Base-by-base conservation (phyloP, 1,284 basidiomycete species). In the Vanrija humicola region DNA sequence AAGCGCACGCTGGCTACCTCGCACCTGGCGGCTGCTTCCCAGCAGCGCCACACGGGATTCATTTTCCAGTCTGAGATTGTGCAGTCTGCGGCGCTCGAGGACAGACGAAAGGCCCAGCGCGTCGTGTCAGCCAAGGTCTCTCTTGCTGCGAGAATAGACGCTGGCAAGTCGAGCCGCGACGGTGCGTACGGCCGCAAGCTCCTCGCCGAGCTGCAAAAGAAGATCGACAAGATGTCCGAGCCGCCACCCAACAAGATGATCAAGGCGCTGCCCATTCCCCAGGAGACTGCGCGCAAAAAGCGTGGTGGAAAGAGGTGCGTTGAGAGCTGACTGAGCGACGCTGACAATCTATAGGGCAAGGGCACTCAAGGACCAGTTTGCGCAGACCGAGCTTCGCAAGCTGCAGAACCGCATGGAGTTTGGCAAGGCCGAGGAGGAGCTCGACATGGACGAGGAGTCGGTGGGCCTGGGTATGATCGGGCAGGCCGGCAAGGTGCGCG, bases 391-490 rank as follows among this genome's bases (percentile, higher is more conserved):
- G 77, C 79, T 98, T 47, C 86, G 91, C 62, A 98, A 98, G 78
- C 81, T 96, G 65, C 93, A 97, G 78, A 99, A 99, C 76, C 85
- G 96, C 46, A 88, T 98, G 86, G 86, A 83, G 62, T 98, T 99
- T 67, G 96, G 96, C 52, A 88, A 95, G 77, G 88, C 87, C 2
- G 96, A 98, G 74, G 88, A 95, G 68, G 96, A 99, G 76, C 88
- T 93, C 21, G 93, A 91, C 39, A 90, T 92, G 19, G 96, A 93
- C 53, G 96, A 97, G 78, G 88, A 98, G 80, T 93, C 90, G 12
- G 89, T 93, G 77, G 96, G 96, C 6, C 77, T 98, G 70, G 96
- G 96, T 62, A 98, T 98, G 93, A 90, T 98, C 62, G 91, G 91
- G 45, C 79, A 84, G 18, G 86, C 86, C 16, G 95, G 95, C 29